Base-by-base conservation (phyloP, 148 eudicot genomes). In the Persicaria maculosa region DNA sequence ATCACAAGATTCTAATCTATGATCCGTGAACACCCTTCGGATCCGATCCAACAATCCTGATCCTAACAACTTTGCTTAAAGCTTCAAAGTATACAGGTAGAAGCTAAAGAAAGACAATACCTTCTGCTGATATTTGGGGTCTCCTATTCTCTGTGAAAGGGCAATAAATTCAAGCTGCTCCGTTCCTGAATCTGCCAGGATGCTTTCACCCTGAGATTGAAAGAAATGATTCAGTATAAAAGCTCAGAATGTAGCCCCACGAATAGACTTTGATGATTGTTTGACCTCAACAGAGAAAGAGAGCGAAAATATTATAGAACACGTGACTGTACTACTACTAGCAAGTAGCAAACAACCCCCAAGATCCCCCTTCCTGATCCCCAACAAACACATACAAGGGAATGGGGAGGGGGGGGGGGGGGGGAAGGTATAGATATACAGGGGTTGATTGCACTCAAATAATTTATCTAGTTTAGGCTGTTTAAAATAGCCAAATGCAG, bases 81-180 rank as follows among this genome's bases (percentile, higher is more conserved):
- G 15, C 43, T 17, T 15, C 22, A 48, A 31, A 72, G 20, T 22
- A 46, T 17, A 54, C 46, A 16, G 25, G 31, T 54, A 52, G 36
- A 9, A 6, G 62, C 17, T 19, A 19, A 25, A 57, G 62, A 54
- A 50, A 48, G 68, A 68, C 44, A 77, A 4, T 59, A 96, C 99
- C 97, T 92, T 96, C 79, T 82, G 87, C 84, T 92, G 99, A 87
- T 96, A 96, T 79, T 96, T 92, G 50, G 93, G 97, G 40, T 96
- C 86, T 72, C 99, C 99, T 43, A 95, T 96, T 81, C 99, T 88
- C 76, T 96, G 97, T 50, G 99, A 92, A 55, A 96, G 99, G 53
- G 97, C 99, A 79, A 96, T 96, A 80, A 96, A 96, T 80, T 96
- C 99, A 77, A 96, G 85, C 84, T 92, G 97, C 83, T 96, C 99